Percentiles rank a stretch among this genome's conserved stretches.
Evolutionary conservation across 768 basidiomycete genomes (phyloP).

Genomic region (Megacollybia marginata): DNA sequence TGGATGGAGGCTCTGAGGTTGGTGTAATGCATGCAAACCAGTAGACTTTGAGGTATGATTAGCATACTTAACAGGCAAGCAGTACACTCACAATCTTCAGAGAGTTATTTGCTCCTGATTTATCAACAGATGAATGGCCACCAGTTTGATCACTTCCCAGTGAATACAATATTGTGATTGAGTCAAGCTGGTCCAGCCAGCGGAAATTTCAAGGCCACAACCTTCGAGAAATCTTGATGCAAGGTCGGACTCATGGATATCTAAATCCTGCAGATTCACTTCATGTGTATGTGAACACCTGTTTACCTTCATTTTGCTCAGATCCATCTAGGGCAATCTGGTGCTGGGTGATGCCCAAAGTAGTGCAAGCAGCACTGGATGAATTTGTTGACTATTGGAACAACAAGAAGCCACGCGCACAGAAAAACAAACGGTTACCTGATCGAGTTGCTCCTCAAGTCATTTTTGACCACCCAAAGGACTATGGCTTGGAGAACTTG

Average conservation of each 20-base stretch:
- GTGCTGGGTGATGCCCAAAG: background rate
- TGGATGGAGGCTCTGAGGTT: constrained; percentile 3
- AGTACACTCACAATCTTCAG: background rate
- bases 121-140: background rate
- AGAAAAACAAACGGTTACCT: background rate
- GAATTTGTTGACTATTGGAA: background rate
- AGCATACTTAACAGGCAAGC: background rate
- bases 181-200: background rate
- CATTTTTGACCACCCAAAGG: background rate
- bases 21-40: background rate
- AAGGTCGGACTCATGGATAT: background rate
- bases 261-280: background rate
- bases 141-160: background rate
- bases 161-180: background rate
- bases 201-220: background rate
- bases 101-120: background rate
- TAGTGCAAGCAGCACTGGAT: background rate
- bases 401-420: background rate
- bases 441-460: background rate
- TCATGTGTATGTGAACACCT: background rate
- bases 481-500: background rate
- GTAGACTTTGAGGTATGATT: background rate
- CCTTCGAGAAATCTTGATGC: background rate
- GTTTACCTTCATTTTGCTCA: background rate
- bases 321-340: background rate